Conservation (phyloP, 83 land plant species). For the Larix sibirica region DNA sequence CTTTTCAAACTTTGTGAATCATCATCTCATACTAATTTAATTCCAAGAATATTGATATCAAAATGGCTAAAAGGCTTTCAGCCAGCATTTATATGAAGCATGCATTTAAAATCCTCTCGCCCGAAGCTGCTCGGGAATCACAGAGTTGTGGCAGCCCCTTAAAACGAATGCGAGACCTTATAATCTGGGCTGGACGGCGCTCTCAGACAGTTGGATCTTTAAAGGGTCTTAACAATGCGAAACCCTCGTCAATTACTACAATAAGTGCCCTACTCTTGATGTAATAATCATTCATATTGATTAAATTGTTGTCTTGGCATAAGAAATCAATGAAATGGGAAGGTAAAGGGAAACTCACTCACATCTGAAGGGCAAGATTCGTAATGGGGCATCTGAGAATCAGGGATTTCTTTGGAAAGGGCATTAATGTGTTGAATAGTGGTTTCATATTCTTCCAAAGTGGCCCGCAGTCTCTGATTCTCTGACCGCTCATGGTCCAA, state of each 20-base stretch:
- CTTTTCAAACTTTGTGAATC: neutral
- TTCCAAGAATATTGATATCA: neutral
- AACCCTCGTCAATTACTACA: no score
- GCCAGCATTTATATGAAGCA: neutral
- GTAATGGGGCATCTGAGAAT: neutral
- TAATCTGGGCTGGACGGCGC: neutral
- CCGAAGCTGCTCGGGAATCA: neutral
- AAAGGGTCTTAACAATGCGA: neutral
- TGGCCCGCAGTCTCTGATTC: constrained; percentile 7
- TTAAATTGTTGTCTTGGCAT: neutral
- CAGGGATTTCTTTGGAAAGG: neutral
- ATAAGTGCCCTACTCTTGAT: no score
- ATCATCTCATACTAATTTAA: neutral
- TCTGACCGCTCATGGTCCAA: neutral
- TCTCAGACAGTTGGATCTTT: neutral
- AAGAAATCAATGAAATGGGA: neutral
- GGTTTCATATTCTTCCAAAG: constrained; percentile 9
- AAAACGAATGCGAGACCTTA: neutral
- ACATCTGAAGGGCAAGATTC: constrained; percentile 5
- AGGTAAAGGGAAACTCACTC: neutral
- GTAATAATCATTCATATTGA: no score
- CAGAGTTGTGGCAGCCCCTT: neutral
- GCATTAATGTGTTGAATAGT: neutral
- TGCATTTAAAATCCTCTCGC: neutral
- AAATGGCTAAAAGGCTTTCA: neutral